phyloP scores from a whole-genome alignment of 768 basidiomycete genomes.

The Agaricus blazei region DNA sequence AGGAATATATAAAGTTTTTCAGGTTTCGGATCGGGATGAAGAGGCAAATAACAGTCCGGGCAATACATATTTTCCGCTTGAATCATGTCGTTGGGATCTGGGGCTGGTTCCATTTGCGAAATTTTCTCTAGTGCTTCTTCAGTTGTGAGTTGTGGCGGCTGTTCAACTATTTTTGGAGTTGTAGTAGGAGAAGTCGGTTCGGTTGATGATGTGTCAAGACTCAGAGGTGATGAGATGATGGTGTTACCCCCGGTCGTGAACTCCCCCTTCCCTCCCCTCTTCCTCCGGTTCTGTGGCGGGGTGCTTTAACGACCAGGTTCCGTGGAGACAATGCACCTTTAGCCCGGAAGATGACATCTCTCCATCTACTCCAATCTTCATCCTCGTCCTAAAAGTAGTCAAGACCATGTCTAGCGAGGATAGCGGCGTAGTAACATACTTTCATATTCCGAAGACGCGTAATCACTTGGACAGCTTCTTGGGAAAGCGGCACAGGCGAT shows the following conservation, averaged over 20 bases:
- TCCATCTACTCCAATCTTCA: conserved; percentile 87
- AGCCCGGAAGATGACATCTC: conserved; percentile 77
- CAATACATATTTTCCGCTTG: conserved; percentile 61
- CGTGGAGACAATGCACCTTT: conserved; percentile 54
- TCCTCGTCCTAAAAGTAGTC: conserved; percentile 62
- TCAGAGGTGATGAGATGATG: conserved; percentile 5
- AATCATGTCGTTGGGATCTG: conserved; percentile 31
- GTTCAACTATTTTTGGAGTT: conserved; percentile 10
- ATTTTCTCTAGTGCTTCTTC: conserved; percentile 47
- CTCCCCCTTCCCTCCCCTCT: conserved; percentile 51
- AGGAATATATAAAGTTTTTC: conserved; percentile 93
- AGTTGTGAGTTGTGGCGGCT: conserved; percentile 34
- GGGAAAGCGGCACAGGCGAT: conserved; percentile 75
- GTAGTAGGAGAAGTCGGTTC: neutral
- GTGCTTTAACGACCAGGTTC: conserved; percentile 39
- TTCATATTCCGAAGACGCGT: conserved; percentile 78
- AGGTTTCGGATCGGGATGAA: conserved; percentile 90
- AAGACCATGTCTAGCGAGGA: conserved; percentile 1
- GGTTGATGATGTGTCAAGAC: neutral
- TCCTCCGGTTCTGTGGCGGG: conserved; percentile 59
- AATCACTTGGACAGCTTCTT: conserved; percentile 75
- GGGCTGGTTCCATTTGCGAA: conserved; percentile 30
- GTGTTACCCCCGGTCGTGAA: conserved; percentile 23
- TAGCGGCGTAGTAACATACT: conserved; percentile 30
- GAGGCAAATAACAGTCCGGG: conserved; percentile 85